phyloP scores from a whole-genome alignment of 1,284 basidiomycete genomes.

The Trichosporon sp. region DNA sequence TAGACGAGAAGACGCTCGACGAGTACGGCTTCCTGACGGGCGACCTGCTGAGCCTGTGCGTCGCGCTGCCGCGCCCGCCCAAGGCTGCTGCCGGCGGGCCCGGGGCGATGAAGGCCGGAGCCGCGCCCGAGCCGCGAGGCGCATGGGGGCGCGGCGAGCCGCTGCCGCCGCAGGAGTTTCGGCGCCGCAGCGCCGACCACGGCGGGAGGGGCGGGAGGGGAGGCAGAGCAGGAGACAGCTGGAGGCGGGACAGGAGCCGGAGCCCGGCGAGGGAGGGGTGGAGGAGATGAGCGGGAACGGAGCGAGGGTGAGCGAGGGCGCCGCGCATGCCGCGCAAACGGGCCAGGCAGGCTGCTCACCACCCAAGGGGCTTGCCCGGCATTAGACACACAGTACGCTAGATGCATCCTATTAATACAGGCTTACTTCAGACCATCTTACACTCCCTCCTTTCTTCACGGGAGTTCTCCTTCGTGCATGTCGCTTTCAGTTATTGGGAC shows the following conservation, averaged over 20 bases:
- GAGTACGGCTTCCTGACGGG: conserved; percentile 42
- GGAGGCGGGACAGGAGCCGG: background rate
- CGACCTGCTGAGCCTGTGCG: conserved; percentile 36
- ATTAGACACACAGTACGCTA: background rate
- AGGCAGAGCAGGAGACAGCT: background rate
- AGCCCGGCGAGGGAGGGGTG: conserved; percentile 11
- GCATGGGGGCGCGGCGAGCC: conserved; percentile 28
- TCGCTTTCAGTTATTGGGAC: too few species aligned
- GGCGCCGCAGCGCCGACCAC: background rate
- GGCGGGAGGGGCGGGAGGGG: background rate
- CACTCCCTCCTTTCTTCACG: background rate
- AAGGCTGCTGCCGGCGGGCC: background rate
- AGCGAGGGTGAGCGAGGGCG: background rate
- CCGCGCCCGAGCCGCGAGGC: background rate
- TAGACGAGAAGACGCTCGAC: conserved; percentile 41
- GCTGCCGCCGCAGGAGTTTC: conserved; percentile 24
- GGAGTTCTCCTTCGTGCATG: background rate
- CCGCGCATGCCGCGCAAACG: too few species aligned
- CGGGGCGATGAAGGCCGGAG: background rate
- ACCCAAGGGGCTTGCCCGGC: background rate
- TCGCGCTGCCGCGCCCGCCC: conserved; percentile 37
- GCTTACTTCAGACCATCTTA: background rate
- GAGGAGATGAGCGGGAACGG: conserved; percentile 7
- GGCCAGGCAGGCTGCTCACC: too few species aligned
- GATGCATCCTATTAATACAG: background rate